A percentile compares a stretch with the other conserved stretches of the same genome.
Evolutionary conservation across 2,329 filamentous ascomycete genomes (phyloP).

Genomic region (Clarireedia paspali): DNA sequence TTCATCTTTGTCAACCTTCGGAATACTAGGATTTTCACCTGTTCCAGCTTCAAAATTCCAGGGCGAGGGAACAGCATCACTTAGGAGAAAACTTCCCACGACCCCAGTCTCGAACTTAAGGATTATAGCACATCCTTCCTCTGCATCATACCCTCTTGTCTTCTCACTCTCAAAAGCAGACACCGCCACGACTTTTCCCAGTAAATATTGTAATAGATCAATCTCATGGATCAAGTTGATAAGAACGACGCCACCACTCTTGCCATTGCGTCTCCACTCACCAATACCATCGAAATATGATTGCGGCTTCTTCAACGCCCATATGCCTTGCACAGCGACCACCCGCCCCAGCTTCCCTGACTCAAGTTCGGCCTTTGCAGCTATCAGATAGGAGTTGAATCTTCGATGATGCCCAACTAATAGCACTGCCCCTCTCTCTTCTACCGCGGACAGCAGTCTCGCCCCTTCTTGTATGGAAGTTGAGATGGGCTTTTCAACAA

Average conservation of each 20-base stretch:
- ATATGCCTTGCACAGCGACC: conserved; percentile 47
- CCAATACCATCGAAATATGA: conserved; percentile 41
- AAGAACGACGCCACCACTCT: conserved; percentile 40
- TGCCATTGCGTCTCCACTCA: conserved; percentile 38
- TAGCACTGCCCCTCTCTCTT: not conserved
- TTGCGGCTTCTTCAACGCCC: conserved; percentile 43
- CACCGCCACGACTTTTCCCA: conserved; percentile 44
- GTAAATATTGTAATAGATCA: conserved; percentile 48
- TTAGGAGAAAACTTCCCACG: conserved; percentile 49
- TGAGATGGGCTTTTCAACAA: conserved; percentile 51
- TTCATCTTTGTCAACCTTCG: conserved; percentile 32
- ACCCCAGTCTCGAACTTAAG: conserved; percentile 45
- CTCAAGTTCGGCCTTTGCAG: not conserved
- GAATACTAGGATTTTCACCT: conserved; percentile 49
- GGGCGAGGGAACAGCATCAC: conserved; percentile 42
- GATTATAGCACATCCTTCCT: conserved; percentile 49
- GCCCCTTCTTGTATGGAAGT: conserved; percentile 37
- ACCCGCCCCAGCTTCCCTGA: conserved; percentile 36
- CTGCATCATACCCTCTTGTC: conserved; percentile 39
- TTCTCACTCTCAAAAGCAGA: conserved; percentile 40
- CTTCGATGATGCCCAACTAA: not conserved
- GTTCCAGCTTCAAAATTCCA: conserved; percentile 50
- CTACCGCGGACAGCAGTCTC: not conserved
- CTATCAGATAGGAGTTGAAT: not conserved
- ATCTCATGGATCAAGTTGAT: conserved; percentile 57